Base-by-base conservation (phyloP, 108 stramenopile species). In the Licmophora abbreviata region DNA sequence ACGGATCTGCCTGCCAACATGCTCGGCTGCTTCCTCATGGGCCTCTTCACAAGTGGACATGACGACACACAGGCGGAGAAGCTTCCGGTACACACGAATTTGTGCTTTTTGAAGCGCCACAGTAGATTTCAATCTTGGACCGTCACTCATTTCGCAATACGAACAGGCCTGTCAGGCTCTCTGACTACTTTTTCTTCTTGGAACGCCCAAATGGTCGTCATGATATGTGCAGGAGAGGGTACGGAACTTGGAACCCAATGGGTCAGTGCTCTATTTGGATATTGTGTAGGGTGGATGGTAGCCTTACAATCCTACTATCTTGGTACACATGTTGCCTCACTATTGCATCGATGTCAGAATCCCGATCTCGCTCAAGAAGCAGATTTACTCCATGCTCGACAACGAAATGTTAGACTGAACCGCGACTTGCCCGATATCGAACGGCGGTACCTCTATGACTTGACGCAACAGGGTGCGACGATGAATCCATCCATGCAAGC, bases 121-220 rank as follows among this genome's bases (percentile, higher is more conserved):
- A 79, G 83, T 59, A 71, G 77, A 22, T 48, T 81, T 21, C 86
- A 88, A 48, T 23, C 27, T 2, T 50, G 71, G 18, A 36, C 56
- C 5, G 66, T 67, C 8, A 46, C 83, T 29, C 76, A 82, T 51
- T 38, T 73, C 4, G 73, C 64, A 4, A 49, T 89, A 1, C 58
- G 34, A 8, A 77, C 66, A 14, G 87, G 69, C 29, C 46, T 89
- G 12, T 89, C 83, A 55, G 88, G 88, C 11, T 72, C 71, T 23
- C 28, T 89, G 21, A 89, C 88, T n/a, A 85, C 81, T 9, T 81
- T 84, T 59, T 69, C 80, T 1, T 77, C 77, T n/a, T 88, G 82
- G 82, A 84, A 89, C 49, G 46, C 79, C 7, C 83, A 85, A 73
- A 85, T 85, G 87, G 79, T 89, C 0, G 24, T 63, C 15, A 85